Percentiles rank a stretch among this genome's conserved stretches.
phyloP scores from a whole-genome alignment of 345 rosid species.

The Rubroshorea leprosula region DNA sequence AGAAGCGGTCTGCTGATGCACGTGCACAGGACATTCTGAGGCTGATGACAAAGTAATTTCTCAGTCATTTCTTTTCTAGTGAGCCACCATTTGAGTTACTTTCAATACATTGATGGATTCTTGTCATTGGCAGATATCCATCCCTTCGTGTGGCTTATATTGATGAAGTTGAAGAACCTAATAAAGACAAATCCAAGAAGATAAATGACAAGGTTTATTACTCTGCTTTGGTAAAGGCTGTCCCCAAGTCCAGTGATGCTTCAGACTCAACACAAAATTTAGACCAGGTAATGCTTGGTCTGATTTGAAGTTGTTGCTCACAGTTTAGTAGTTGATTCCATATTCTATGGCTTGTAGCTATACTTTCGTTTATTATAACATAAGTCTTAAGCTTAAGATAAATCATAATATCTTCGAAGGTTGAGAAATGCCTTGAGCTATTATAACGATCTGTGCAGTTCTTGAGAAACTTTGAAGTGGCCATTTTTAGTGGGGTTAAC shows the following conservation, averaged over 20 bases:
- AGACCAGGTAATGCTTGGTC: slow-evolving; percentile 65
- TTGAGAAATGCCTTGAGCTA: too few relatives aligned
- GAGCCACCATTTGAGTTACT: slow-evolving; percentile 5
- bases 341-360: too few relatives aligned
- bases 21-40: slow-evolving; percentile 87
- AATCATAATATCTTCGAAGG: too few relatives aligned
- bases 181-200: slow-evolving; percentile 56
- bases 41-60: slow-evolving; percentile 76
- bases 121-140: slow-evolving; percentile 59
- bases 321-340: too few relatives aligned
- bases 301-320: neutral
- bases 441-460: too few relatives aligned
- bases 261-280: slow-evolving; percentile 72
- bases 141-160: slow-evolving; percentile 98
- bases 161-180: slow-evolving; percentile 94
- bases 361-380: too few relatives aligned
- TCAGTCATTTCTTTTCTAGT: slow-evolving; percentile 1
- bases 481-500: too few relatives aligned
- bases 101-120: slow-evolving; percentile 8
- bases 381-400: too few relatives aligned
- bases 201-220: slow-evolving; percentile 72
- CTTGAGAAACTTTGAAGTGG: too few relatives aligned
- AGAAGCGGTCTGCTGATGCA: slow-evolving; percentile 74
- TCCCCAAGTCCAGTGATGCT: slow-evolving; percentile 84
- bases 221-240: slow-evolving; percentile 82